Evolutionary conservation across 2,329 filamentous ascomycete genomes (phyloP), one percentile per base, ranked within the genome.

Genomic region (Calonectria hawksworthii): DNA sequence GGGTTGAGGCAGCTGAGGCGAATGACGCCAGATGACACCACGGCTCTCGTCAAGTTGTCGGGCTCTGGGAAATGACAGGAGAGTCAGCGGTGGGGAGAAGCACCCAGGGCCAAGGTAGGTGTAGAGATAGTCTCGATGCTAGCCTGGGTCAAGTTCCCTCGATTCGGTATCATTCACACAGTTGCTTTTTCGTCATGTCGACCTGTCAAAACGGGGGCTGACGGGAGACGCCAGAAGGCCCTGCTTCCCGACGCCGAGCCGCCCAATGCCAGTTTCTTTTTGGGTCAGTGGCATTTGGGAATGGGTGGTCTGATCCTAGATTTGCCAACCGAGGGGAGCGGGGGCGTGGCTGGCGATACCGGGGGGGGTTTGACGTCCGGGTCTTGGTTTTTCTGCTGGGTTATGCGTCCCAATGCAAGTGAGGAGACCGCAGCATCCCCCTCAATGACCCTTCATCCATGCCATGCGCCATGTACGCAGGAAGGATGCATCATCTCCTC

Each of bases 221-320:
- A 64, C 41, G 36, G 61, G 61, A 64, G 61, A 64, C 36, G 61
- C 61, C 36, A 64, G 61, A 47, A 30, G 61, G 38, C 61, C 28
- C 50, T 66, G 61, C 23, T 66, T 72, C 61, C 59, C 50, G 61
- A 66, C 50, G 63, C 21, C 64, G 64, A 52, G 41, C 63, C 70
- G 61, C 47, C 63, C 44, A 67, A 28, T 36, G 50, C 34, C 66
- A 47, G 56, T 36, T 44, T 44, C 52, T 32, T 73, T 41, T 67
- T 67, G 44, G 50, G 66, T 66, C 70, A 72, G 70, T 72, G 70
- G 50, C 61, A 71, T 74, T 71, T 70, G 73, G 69, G 73, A 70
- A 75, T 61, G 77, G 79, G 80, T 81, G 80, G 80, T 81, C 80
- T 81, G 80, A 81, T 81, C 76, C 79, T 74, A 74, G 72, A 74